Evolutionary conservation across 192 early-diverging fungal genomes (phyloP).

Genomic region (Coemansia asiatica): DNA sequence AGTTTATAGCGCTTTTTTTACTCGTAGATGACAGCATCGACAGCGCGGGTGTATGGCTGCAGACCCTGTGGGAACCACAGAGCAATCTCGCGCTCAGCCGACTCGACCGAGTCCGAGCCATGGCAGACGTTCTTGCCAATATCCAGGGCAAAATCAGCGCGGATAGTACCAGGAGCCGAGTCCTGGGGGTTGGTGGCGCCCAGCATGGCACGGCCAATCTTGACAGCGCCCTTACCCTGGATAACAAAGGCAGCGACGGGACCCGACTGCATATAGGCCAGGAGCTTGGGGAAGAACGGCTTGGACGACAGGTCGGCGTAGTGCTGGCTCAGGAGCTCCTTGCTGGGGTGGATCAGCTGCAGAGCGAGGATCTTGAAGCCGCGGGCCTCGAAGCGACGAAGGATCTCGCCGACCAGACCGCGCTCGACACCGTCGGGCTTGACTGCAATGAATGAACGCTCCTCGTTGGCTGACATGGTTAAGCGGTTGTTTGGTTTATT

Average conservation of each 20-base stretch:
- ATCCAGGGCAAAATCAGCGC: slow-evolving; percentile 90
- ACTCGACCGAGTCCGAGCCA: slow-evolving; percentile 86
- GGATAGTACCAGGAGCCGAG: slow-evolving; percentile 89
- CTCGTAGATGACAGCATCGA: slow-evolving; percentile 75
- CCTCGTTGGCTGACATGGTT: slow-evolving; percentile 53
- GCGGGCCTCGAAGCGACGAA: slow-evolving; percentile 88
- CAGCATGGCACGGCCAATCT: slow-evolving; percentile 84
- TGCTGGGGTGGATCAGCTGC: slow-evolving; percentile 70
- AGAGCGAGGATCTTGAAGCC: slow-evolving; percentile 89
- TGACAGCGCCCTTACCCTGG: slow-evolving; percentile 86
- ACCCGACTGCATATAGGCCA: slow-evolving; percentile 84
- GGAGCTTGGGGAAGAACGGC: slow-evolving; percentile 87
- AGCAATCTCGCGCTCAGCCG: slow-evolving; percentile 83
- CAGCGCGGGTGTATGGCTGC: slow-evolving; percentile 59
- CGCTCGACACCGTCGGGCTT: slow-evolving; percentile 66
- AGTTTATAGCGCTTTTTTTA: slow-evolving; percentile 28
- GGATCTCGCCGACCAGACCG: slow-evolving; percentile 90
- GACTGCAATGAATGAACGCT: slow-evolving; percentile 55
- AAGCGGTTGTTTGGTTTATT: background rate
- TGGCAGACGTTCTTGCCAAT: slow-evolving; percentile 87
- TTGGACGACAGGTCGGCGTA: slow-evolving; percentile 81
- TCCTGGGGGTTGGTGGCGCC: slow-evolving; percentile 92
- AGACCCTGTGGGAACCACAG: slow-evolving; percentile 81
- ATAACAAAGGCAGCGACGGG: slow-evolving; percentile 96
- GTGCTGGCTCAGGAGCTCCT: slow-evolving; percentile 74